Evolutionary conservation across 345 rosid species (phyloP), one percentile per base, ranked within the genome.

Genomic region (Cardamine chenopodiifolia): DNA sequence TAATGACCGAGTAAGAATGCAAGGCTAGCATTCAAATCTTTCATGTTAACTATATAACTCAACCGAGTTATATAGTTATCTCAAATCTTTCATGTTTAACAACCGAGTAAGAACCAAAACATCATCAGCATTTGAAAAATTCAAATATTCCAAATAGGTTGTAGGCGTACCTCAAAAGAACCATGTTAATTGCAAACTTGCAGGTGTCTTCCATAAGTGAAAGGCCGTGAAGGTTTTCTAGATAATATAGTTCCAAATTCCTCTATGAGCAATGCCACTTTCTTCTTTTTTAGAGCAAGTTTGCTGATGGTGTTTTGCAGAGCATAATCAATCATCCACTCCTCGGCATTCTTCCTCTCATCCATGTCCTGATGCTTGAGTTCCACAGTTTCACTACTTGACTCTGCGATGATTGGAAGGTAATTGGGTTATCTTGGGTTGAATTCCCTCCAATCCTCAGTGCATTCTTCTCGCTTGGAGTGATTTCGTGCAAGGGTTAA

Each of bases 281-380:
- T 88, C 78, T 83, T 86, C 77, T 87, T 79, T 40, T 86, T 84
- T 14, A 88, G 86, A 64, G 85, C 93, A 48, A 91, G 92, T 76
- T 83, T 85, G 53, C 86, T 77, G 45, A 88, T 83, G 4, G 89
- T 83, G 64, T 79, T 83, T 67, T 82, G 88, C 62, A 93, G 92
- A 18, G 94, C 90, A 66, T 84, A 78, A 83, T 93, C 98, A 42
- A 80, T 77, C 98, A 91, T 93, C 96, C 91, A 91, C 74, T 91
- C 96, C 34, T 89, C 88, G 5, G 90, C 59, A 44, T 83, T 83
- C 79, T 79, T 93, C 82, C 82, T 88, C 47, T 79, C 88, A 65
- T 82, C 83, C 62, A 60, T 79, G 66, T 72, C 82, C 71, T 75
- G 89, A 74, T 90, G 97, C 88, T 75, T 83, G 32, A 90, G 84